These are phyloP conservation scores for Phialophora verrucosa DNA, from an alignment of 2,329 filamentous ascomycete genomes.

Conservation along the genomic window DNA sequence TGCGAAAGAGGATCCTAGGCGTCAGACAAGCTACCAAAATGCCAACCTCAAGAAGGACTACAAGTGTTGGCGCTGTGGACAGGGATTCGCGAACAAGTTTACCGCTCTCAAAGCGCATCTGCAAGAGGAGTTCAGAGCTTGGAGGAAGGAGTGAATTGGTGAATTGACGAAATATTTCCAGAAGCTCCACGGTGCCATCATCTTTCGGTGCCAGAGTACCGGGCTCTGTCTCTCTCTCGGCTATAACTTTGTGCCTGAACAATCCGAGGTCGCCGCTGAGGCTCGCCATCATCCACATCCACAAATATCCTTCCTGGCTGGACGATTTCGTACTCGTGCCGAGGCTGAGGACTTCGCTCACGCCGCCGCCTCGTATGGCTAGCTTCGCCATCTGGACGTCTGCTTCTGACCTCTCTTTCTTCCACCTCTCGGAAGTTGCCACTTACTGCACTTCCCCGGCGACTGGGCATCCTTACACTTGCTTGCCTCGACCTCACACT, in stretches of 20 bases:
- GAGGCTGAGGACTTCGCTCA: slow-evolving; percentile 21
- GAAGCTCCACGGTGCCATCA: not conserved
- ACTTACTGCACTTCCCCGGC: slow-evolving; percentile 19
- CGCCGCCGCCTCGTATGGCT: slow-evolving; percentile 18
- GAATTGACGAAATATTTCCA: not conserved
- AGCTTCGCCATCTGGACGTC: slow-evolving; percentile 9
- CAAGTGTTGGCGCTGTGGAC: slow-evolving; percentile 82
- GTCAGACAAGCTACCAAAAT: slow-evolving; percentile 56
- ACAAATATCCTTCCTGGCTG: slow-evolving; percentile 33
- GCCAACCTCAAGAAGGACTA: slow-evolving; percentile 71
- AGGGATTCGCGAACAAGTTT: slow-evolving; percentile 76
- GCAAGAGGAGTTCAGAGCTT: slow-evolving; percentile 72
- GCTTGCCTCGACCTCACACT: slow-evolving; percentile 25
- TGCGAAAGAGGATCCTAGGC: slow-evolving; percentile 65
- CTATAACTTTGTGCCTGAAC: slow-evolving; percentile 18
- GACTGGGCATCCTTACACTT: slow-evolving; percentile 19
- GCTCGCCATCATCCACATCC: slow-evolving; percentile 25
- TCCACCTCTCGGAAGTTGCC: slow-evolving; percentile 19
- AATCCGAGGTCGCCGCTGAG: slow-evolving; percentile 14
- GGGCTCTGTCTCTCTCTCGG: slow-evolving; percentile 8
- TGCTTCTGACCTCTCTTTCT: slow-evolving; percentile 15
- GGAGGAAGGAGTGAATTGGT: slow-evolving; percentile 67
- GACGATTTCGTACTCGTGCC: slow-evolving; percentile 34
- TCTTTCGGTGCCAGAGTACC: slow-evolving; percentile 8
- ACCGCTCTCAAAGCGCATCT: slow-evolving; percentile 76